Evolutionary conservation across 257 asterid species (phyloP).

Genomic region (Linaria vulgaris): DNA sequence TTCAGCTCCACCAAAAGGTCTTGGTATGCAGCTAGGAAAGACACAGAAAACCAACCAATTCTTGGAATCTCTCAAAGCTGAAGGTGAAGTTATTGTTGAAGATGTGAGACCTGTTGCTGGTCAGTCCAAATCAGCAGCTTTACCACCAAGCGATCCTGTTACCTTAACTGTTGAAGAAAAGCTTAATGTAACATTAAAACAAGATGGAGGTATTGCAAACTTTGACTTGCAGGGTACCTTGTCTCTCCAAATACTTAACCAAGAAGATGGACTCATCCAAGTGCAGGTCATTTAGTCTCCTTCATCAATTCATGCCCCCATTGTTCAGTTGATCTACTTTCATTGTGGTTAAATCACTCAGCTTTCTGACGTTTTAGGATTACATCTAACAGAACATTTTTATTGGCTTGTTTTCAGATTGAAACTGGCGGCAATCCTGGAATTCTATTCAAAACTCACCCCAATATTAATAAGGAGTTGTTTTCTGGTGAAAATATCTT

Average conservation of each 20-base stretch:
- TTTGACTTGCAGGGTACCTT: constrained; percentile 63
- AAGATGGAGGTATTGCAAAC: constrained; percentile 64
- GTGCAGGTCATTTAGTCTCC: constrained; percentile 50
- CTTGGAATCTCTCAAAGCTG: constrained; percentile 88
- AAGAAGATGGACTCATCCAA: constrained; percentile 61
- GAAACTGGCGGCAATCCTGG: constrained; percentile 60
- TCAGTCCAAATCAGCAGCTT: constrained; percentile 58
- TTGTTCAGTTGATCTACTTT: not conserved
- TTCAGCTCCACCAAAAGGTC: constrained; percentile 83
- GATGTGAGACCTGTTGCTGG: constrained; percentile 78
- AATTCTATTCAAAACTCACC: constrained; percentile 60
- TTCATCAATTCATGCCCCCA: not conserved
- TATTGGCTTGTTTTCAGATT: constrained; percentile 42
- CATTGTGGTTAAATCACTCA: not conserved
- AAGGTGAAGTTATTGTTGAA: constrained; percentile 83
- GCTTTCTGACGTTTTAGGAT: not conserved
- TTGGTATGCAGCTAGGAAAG: constrained; percentile 90
- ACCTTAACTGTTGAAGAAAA: constrained; percentile 62
- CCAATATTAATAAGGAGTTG: constrained; percentile 63
- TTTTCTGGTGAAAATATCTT: constrained; percentile 56
- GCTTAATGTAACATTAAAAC: constrained; percentile 53
- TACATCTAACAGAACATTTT: not conserved
- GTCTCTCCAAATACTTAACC: constrained; percentile 62
- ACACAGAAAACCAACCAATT: constrained; percentile 77
- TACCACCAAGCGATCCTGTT: constrained; percentile 63